phyloP scores from a whole-genome alignment of 2,329 filamentous ascomycete species.

The Colletotrichum musicola region DNA sequence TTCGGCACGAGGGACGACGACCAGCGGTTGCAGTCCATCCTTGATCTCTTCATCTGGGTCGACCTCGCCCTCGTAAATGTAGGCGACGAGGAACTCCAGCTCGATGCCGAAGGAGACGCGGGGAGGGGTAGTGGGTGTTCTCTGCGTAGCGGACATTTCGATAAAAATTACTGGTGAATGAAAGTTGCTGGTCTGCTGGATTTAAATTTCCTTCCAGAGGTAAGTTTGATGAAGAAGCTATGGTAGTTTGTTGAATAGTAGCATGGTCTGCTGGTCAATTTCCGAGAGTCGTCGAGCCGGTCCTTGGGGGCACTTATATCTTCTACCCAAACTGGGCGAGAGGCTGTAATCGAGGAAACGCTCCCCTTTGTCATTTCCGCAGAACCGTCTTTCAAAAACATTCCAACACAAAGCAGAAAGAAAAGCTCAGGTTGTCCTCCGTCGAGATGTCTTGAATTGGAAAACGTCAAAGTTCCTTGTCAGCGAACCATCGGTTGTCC shows the following conservation, averaged over 20 bases:
- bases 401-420: too few relatives aligned
- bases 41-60: constrained; percentile 43
- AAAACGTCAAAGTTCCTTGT: constrained; percentile 1
- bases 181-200: not conserved
- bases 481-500: not conserved
- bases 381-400: too few relatives aligned
- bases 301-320: not conserved
- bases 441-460: not conserved
- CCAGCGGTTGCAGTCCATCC: constrained; percentile 43
- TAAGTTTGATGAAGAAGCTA: too few relatives aligned
- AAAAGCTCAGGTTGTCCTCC: not conserved
- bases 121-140: constrained; percentile 26
- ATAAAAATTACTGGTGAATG: not conserved
- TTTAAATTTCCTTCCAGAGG: too few relatives aligned
- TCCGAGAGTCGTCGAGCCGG: not conserved
- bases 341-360: too few relatives aligned
- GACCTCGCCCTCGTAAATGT: constrained; percentile 25
- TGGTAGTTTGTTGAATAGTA: not conserved
- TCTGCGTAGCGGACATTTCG: not conserved
- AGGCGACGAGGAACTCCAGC: constrained; percentile 43
- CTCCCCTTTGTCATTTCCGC: too few relatives aligned
- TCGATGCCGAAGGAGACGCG: constrained; percentile 47
- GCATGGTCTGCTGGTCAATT: not conserved
- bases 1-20: constrained; percentile 37
- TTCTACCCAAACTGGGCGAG: not conserved